Conservation (phyloP, 2,329 filamentous ascomycete genomes). For the Karstenula rhodostoma region DNA sequence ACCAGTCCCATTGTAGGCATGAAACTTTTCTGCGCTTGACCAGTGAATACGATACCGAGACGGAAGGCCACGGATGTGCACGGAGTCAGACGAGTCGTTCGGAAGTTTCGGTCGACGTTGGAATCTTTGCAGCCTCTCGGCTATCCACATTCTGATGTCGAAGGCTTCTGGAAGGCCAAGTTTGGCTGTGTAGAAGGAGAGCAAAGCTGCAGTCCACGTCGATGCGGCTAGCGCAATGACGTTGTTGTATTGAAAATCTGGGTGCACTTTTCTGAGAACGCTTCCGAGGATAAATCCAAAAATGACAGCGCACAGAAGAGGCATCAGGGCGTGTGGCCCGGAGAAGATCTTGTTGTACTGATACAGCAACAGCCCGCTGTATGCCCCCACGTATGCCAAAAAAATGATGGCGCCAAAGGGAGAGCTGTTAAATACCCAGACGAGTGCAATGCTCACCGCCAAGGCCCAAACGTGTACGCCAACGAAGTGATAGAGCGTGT, state of each 20-base stretch:
- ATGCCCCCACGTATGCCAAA: conserved; percentile 58
- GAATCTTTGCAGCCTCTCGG: conserved; percentile 25
- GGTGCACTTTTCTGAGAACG: conserved; percentile 51
- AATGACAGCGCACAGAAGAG: conserved; percentile 56
- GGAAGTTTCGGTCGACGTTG: conserved; percentile 20
- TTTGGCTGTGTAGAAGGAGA: conserved; percentile 59
- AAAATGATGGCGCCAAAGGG: conserved; percentile 58
- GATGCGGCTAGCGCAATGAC: conserved; percentile 59
- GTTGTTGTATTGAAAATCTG: conserved; percentile 54
- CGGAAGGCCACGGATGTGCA: conserved; percentile 36
- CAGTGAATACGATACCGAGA: conserved; percentile 30
- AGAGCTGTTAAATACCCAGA: conserved; percentile 61
- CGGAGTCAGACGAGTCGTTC: conserved; percentile 28
- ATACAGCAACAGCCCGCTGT: conserved; percentile 63
- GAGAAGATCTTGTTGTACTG: conserved; percentile 60
- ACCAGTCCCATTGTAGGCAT: conserved; percentile 56
- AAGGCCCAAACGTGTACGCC: conserved; percentile 63
- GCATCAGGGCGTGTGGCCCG: conserved; percentile 58
- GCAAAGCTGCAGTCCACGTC: conserved; percentile 62
- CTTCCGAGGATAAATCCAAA: conserved; percentile 59
- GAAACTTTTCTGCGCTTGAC: conserved; percentile 43
- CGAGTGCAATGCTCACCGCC: conserved; percentile 57
- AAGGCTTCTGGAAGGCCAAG: conserved; percentile 55
- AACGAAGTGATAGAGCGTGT: conserved; percentile 58
- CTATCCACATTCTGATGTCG: conserved; percentile 40